Conservation (phyloP, 805 yeast species). For the Metschnikowia sp. region DNA sequence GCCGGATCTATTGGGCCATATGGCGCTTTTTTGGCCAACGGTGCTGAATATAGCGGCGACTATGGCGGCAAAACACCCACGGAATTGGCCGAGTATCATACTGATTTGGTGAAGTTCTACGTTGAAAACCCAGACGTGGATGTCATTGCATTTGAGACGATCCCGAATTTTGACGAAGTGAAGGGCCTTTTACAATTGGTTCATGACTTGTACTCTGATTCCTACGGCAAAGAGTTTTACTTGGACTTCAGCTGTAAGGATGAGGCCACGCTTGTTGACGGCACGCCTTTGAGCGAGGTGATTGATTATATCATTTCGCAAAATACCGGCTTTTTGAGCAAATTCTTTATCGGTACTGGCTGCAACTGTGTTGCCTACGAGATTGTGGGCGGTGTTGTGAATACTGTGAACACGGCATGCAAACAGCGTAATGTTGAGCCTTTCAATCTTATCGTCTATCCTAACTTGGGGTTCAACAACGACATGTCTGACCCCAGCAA, state of each 20-base stretch:
- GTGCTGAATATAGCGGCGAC: conserved; percentile 72
- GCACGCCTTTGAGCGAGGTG: conserved; percentile 26
- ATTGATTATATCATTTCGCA: conserved; percentile 28
- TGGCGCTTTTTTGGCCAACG: conserved; percentile 66
- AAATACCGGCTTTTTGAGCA: conserved; percentile 10
- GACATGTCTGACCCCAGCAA: conserved; percentile 41
- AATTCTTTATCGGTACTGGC: conserved; percentile 51
- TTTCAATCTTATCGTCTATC: conserved; percentile 56
- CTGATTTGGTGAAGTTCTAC: conserved; percentile 40
- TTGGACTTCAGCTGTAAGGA: conserved; percentile 34
- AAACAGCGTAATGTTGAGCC: conserved; percentile 8
- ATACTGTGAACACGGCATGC: conserved; percentile 23
- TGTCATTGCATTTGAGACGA: conserved; percentile 65
- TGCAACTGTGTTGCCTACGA: conserved; percentile 62
- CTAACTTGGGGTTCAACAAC: conserved; percentile 72
- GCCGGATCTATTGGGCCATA: conserved; percentile 76
- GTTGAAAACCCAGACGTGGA: conserved; percentile 44
- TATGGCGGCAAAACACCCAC: conserved; percentile 43
- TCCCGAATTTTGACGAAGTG: conserved; percentile 61
- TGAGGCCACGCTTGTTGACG: conserved; percentile 26
- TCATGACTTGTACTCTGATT: conserved; percentile 21
- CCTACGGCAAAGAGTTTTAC: conserved; percentile 41
- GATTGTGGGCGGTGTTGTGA: conserved; percentile 39
- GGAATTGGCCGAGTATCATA: conserved; percentile 49
- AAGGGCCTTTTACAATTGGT: conserved; percentile 45